Conservation (phyloP, 129 eudicot species). For the Deinandra increscens region DNA sequence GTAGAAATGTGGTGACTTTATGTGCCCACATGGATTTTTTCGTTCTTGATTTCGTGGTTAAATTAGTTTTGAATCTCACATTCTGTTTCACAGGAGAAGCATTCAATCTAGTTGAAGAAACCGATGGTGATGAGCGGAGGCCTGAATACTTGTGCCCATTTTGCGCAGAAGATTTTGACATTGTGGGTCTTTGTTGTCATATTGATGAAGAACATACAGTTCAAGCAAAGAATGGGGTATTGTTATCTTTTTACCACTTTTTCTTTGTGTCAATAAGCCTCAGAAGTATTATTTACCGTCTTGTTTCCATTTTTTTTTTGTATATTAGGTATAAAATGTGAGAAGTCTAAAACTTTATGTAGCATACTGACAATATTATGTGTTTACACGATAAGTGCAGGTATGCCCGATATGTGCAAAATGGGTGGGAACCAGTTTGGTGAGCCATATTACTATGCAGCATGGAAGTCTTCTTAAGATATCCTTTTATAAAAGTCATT, state of each 20-base stretch:
- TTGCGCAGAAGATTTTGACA: slow-evolving; percentile 88
- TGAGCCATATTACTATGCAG: slow-evolving; percentile 79
- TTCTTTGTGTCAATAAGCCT: background rate
- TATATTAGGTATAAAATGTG: background rate
- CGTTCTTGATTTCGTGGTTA: background rate
- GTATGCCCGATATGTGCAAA: slow-evolving; percentile 81
- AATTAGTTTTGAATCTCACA: slow-evolving; percentile 12
- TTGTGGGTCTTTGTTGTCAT: slow-evolving; percentile 94
- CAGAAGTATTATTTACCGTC: background rate
- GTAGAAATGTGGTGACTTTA: slow-evolving; percentile 7
- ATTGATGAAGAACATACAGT: slow-evolving; percentile 85
- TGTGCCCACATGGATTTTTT: background rate
- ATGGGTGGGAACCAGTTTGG: slow-evolving; percentile 66
- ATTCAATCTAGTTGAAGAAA: slow-evolving; percentile 60
- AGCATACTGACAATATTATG: background rate
- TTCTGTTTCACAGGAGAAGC: slow-evolving; percentile 39
- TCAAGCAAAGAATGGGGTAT: slow-evolving; percentile 77
- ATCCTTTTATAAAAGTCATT: slow-evolving; percentile 53
- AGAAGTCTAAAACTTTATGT: slow-evolving; percentile 3
- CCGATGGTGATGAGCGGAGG: slow-evolving; percentile 56
- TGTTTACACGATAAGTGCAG: slow-evolving; percentile 41
- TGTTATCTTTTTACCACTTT: slow-evolving; percentile 13
- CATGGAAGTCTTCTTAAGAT: slow-evolving; percentile 78
- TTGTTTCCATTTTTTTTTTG: background rate
- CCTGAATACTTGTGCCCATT: slow-evolving; percentile 86